Evolutionary conservation across 306 rosid species (phyloP).

Genomic region (Vachellia pachyceras): DNA sequence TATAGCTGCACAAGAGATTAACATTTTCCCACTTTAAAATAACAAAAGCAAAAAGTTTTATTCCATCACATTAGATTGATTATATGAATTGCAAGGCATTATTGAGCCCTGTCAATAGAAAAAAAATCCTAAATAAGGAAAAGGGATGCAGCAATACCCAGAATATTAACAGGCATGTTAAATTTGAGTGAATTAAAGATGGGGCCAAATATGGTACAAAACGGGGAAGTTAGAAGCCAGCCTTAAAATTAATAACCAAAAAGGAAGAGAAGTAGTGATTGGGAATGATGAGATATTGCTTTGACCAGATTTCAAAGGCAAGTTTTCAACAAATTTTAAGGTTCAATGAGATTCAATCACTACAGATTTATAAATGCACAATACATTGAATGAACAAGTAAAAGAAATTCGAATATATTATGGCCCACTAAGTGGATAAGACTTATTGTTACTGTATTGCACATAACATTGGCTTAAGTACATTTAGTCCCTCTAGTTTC

Average conservation of each 20-base stretch:
- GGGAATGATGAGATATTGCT: not conserved
- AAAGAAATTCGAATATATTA: not conserved
- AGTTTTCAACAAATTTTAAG: not conserved
- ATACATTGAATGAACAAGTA: not conserved
- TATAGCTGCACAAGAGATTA: conserved; percentile 22
- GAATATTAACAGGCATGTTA: not conserved
- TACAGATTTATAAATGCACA: not conserved
- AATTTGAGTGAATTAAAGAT: not conserved
- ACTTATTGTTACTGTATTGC: too few relatives aligned
- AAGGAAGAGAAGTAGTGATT: not conserved
- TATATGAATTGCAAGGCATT: not conserved
- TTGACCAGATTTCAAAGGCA: not conserved
- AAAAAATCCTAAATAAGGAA: not conserved
- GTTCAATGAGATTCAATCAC: not conserved
- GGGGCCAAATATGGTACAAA: not conserved
- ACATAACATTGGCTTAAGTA: not conserved
- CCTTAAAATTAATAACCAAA: not conserved
- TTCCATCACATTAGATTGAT: not conserved
- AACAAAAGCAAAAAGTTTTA: not conserved
- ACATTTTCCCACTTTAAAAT: not conserved
- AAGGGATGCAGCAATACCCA: not conserved
- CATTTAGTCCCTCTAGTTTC: not conserved
- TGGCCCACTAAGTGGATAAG: not conserved
- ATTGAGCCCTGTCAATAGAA: not conserved
- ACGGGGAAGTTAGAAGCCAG: not conserved